These are phyloP conservation scores for Beta lomatogona DNA, from an alignment of 179 eudicot genomes.

Conservation along the genomic window DNA sequence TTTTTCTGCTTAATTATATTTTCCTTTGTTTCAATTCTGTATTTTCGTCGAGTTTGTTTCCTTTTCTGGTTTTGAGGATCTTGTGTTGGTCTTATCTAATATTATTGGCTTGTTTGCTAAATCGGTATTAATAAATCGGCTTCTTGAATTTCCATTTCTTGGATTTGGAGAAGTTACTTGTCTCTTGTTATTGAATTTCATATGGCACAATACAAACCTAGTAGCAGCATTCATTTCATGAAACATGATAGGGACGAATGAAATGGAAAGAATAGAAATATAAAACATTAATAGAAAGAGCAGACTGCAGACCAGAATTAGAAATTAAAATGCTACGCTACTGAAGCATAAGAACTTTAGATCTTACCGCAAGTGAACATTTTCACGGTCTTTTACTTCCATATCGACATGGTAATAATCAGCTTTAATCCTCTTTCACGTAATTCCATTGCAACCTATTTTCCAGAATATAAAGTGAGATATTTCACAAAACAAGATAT, in stretches of 20 bases:
- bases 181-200: not conserved
- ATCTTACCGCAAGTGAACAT: slow-evolving; percentile 74
- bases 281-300: not conserved
- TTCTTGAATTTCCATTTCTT: too few relatives aligned
- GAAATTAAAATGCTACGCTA: not conserved
- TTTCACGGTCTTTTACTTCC: slow-evolving; percentile 83
- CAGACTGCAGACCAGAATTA: not conserved
- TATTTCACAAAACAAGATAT: not conserved
- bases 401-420: slow-evolving; percentile 93
- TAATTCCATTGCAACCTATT: slow-evolving; percentile 86
- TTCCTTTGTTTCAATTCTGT: too few relatives aligned
- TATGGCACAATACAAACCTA: not conserved
- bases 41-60: too few relatives aligned
- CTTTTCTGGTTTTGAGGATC: too few relatives aligned
- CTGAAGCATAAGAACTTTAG: not conserved
- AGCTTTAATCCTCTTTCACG: slow-evolving; percentile 84
- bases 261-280: not conserved
- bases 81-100: too few relatives aligned
- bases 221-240: not conserved
- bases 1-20: too few relatives aligned
- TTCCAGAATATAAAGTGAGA: slow-evolving; percentile 4
- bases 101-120: too few relatives aligned
- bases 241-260: not conserved
- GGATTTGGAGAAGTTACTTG: too few relatives aligned
- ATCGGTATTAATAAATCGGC: too few relatives aligned